Percentiles rank a stretch among this genome's conserved stretches.
phyloP scores from a whole-genome alignment of 352 stramenopile species.

The Globisporangium mamillatum region DNA sequence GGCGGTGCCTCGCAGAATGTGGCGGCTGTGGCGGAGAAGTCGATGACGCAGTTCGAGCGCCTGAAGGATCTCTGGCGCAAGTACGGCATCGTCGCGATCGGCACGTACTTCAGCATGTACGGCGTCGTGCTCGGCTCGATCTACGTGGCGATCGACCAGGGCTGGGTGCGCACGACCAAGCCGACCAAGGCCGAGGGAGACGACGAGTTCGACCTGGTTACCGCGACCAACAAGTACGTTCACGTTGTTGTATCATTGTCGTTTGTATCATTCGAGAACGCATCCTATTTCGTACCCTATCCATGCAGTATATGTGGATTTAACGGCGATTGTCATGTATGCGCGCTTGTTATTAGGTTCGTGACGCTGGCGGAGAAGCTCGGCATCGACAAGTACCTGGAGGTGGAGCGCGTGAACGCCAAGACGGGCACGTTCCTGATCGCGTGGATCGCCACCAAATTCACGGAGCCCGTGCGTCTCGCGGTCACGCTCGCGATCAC shows the following conservation, averaged over 20 bases:
- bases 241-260: background rate
- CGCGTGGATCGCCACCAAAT: constrained; percentile 86
- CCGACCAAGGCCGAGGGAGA: constrained; percentile 23
- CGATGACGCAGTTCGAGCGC: constrained; percentile 43
- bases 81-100: constrained; percentile 80
- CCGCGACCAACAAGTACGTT: constrained; percentile 76
- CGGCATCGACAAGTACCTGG: constrained; percentile 76
- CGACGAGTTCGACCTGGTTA: constrained; percentile 72
- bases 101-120: constrained; percentile 83
- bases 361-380: constrained; percentile 67
- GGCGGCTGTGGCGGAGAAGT: constrained; percentile 34
- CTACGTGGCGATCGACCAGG: constrained; percentile 79
- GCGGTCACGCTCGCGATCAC: constrained; percentile 78
- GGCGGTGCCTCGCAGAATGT: constrained; percentile 14
- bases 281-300: background rate
- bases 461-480: constrained; percentile 79
- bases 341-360: constrained; percentile 30
- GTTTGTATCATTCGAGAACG: background rate
- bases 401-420: constrained; percentile 74
- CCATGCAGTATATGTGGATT: background rate
- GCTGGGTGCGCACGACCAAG: constrained; percentile 64
- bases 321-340: background rate
- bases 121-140: constrained; percentile 71
- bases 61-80: constrained; percentile 83
- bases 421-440: constrained; percentile 82